Evolutionary conservation across 106 monocot genomes (phyloP), one percentile per base, ranked within the genome.

Genomic region (Gastrodia elata): DNA sequence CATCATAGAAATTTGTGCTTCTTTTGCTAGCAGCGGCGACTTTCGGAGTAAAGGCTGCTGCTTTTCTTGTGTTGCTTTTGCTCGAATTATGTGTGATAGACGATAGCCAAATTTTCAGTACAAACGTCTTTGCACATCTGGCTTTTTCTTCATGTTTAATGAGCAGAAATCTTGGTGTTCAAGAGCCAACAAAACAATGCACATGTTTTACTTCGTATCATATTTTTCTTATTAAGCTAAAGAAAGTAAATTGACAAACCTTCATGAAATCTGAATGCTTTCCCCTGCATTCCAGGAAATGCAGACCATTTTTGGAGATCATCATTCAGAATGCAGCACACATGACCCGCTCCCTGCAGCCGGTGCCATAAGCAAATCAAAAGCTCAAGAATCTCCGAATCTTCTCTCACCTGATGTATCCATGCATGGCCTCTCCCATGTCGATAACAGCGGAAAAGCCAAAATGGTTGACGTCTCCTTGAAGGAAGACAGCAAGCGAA

Each of bases 381-480:
- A 75, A 69, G 10, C 13, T 61, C 30, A 55, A 65, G 80, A 78
- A 59, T 27, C 70, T 38, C 36, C 52, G 2, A 3, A 30, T 38
- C 22, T 65, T 73, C 46, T 36, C 32, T 55, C 14, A 65, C 48
- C 75, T 15, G 30, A 3, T 46, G 73, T 80, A 76, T 13, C 32
- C 33, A 67, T 84, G 49, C 64, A 52, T 42, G 56, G 38, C 4
- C 67, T 93, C 15, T 84, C 86, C 25, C 97, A 98, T 77, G 83
- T 87, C 16, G 78, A 87, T 58, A 77, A 22, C 24, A 61, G 65
- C 40, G 97, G 97, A 0, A 77, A 84, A 42, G 93, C 97, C 0
- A 49, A 44, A 52, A 98, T 98, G 97, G 93, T 98, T 14, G 86
- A 98, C 61, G 71, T 98, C 34, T 93, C 97, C 18, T 81, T 70